Base-by-base conservation (phyloP, 768 basidiomycete species). In the Lactarius trivialis region DNA sequence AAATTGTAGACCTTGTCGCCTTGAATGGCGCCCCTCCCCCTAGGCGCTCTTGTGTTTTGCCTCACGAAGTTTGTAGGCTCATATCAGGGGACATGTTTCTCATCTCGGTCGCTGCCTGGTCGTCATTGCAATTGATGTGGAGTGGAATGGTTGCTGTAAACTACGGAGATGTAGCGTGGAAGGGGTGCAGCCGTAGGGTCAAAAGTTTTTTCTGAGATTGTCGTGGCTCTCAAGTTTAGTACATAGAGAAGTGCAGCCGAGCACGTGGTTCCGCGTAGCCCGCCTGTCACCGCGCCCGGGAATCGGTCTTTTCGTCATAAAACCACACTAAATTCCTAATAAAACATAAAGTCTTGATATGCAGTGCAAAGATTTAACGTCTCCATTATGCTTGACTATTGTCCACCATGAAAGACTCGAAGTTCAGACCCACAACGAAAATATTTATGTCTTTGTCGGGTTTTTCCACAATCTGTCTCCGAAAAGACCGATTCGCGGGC, bases 81-180 rank as follows among this genome's bases (percentile, higher is more conserved):
- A 15, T 45, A 24, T 51, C 61, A 14, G 33, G 24, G 34, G 61
- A 62, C 33, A 53, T 24, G 28, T 62, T 58, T 30, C 39, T 62
- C 2, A 15, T 30, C 50, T 53, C 56, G 0, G n/a, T 62, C 15
- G n/a, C 51, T 6, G 12, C 24, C 2, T 60, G 54, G 60, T 55
- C 60, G 14, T 49, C 60, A n/a, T 43, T 60, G 26, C 32, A 49
- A 45, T n/a, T 60, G 24, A 15, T 49, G 28, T 45, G 36, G 51
- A 33, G 36, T 14, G 59, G 37, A 19, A 12, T 60, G 21, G 19
- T 12, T 4, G 15, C 15, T 2, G 24, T 53, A 33, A 19, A 43
- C 24, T 54, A 54, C 15, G 41, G 15, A 3, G 21, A 39, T 14
- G 33, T 3, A 11, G 5, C 11, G 8, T 60, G 39, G 59, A 60